Evolutionary conservation across 352 stramenopile species (phyloP), one percentile per base, ranked within the genome.

Genomic region (Pythium myriotylum): DNA sequence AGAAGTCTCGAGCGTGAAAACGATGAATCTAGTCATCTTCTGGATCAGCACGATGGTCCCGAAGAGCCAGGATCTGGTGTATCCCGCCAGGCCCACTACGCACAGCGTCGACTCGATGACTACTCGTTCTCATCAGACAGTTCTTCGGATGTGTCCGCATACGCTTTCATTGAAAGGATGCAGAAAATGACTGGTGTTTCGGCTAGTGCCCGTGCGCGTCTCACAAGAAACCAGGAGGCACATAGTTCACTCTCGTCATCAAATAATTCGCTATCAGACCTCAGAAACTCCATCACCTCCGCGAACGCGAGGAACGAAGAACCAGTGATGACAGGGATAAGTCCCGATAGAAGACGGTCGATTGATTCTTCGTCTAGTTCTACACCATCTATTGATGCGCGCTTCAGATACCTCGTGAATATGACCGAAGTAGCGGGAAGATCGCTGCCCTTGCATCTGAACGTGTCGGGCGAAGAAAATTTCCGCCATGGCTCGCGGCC

Each of bases 371-470:
- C 71, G 19, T 82, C 76, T 7, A 74, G 66, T 40, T 91, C 75
- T 2, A 84, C 68, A 8, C 45, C 73, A 19, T 87, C 79, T 10
- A 69, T 78, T 35, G 70, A 85, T 37, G 56, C 64, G 19, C 67
- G 67, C 16, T 72, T 88, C 26, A 69, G 79, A 22, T 81, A 85
- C 37, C 55, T 89, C 41, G 64, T 73, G 7, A 79, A 74, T 39
- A 84, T 84, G 76, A 80, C 68, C 1, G 70, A 73, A 3, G 60
- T 70, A 5, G 72, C 73, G 4, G 70, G 57, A 7, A 72, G 77
- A 27, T 65, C 76, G 4, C 42, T 89, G 37, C 74, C 79, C 10
- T 43, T 88, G 22, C 67, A 84, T 54, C 49, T 88, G 17, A 73
- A 74, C 7, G 54, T 87, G 0, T 73, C 74, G 17, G 48, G 66